A percentile compares a stretch with the other conserved stretches of the same genome.
These are phyloP conservation scores for Colletotrichum kahawae DNA, from an alignment of 2,329 filamentous ascomycete genomes.

Conservation along the genomic window DNA sequence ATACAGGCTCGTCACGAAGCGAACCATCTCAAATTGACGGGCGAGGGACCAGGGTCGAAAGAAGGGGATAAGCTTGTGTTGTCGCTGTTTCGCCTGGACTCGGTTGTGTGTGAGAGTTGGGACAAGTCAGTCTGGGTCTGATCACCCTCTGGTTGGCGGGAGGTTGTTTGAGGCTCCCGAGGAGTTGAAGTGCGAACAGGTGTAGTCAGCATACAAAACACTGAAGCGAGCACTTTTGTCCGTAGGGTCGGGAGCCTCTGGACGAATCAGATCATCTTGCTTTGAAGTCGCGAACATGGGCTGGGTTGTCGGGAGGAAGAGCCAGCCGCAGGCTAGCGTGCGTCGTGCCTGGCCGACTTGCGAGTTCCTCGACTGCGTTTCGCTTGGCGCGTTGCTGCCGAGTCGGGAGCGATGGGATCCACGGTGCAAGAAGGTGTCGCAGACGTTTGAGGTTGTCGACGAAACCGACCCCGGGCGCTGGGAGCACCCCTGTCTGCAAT, in stretches of 20 bases:
- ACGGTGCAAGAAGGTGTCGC: constrained; percentile 8
- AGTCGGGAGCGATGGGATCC: constrained; percentile 7
- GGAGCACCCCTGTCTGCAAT: constrained; percentile 1
- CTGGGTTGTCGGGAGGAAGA: not conserved
- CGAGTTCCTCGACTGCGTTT: constrained; percentile 2
- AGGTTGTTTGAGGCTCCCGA: not conserved
- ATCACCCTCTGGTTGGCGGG: not conserved
- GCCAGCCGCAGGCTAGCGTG: not conserved
- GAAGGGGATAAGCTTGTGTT: constrained; percentile 13
- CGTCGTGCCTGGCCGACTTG: not conserved
- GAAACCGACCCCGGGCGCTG: constrained; percentile 8
- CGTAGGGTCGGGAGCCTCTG: not conserved
- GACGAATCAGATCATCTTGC: not conserved
- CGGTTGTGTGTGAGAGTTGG: constrained; percentile 20
- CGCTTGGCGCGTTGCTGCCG: not conserved
- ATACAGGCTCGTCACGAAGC: constrained; percentile 4
- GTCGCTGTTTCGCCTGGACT: constrained; percentile 20
- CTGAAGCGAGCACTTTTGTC: not conserved
- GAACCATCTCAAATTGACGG: constrained; percentile 9
- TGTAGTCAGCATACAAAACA: not conserved
- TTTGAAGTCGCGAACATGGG: not conserved
- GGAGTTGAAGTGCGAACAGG: not conserved
- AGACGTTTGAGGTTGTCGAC: constrained; percentile 19
- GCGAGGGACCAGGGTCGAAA: not conserved
- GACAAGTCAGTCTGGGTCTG: constrained; percentile 21